Percentiles rank a stretch among this genome's conserved stretches.
Conservation (phyloP, 768 basidiomycete genomes). For the Boletus rex-veris region DNA sequence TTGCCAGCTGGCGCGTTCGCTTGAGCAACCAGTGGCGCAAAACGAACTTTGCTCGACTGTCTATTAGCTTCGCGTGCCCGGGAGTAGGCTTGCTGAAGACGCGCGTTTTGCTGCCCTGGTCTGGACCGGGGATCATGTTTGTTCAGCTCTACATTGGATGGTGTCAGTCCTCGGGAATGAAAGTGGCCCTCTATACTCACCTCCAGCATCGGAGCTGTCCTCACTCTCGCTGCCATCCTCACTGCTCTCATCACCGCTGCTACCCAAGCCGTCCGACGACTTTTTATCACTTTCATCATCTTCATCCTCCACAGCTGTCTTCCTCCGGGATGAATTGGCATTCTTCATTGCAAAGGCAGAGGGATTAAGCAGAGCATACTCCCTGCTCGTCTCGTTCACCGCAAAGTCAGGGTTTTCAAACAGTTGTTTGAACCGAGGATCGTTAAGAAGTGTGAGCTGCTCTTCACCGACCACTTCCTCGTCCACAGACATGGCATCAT, state of each 20-base stretch:
- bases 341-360: slow-evolving; percentile 63
- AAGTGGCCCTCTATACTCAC: slow-evolving; percentile 30
- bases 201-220: slow-evolving; percentile 59
- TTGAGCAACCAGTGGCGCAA: slow-evolving; percentile 62
- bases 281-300: slow-evolving; percentile 79
- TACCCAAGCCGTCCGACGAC: slow-evolving; percentile 55
- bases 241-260: slow-evolving; percentile 39
- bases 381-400: slow-evolving; percentile 84
- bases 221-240: slow-evolving; percentile 43
- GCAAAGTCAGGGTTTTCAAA: slow-evolving; percentile 91
- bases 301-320: slow-evolving; percentile 85
- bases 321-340: slow-evolving; percentile 38
- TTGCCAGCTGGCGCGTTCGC: slow-evolving; percentile 25
- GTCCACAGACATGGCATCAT: slow-evolving; percentile 34
- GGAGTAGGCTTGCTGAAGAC: slow-evolving; percentile 43
- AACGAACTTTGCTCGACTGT: slow-evolving; percentile 48
- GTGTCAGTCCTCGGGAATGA: slow-evolving; percentile 15
- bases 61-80: slow-evolving; percentile 43
- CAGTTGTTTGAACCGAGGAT: slow-evolving; percentile 85
- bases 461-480: slow-evolving; percentile 20
- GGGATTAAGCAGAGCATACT: slow-evolving; percentile 92
- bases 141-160: slow-evolving; percentile 41
- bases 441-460: slow-evolving; percentile 58
- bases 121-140: slow-evolving; percentile 55
- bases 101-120: slow-evolving; percentile 47